These are phyloP conservation scores for Houttuynia cordata DNA, from an alignment of 164 flowering plant species.

Conservation along the genomic window DNA sequence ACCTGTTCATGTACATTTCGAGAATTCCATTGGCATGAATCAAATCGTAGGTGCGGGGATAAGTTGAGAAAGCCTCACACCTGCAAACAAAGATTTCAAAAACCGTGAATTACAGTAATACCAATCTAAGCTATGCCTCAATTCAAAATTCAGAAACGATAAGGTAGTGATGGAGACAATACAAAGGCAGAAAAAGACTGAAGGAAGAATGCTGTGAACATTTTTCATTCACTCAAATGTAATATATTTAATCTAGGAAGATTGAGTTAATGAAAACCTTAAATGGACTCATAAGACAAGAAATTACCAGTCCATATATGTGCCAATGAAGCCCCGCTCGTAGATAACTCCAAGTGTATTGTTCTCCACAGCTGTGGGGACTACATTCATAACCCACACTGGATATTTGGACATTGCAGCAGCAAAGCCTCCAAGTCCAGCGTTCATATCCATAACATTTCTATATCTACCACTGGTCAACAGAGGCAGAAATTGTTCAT, in stretches of 20 bases:
- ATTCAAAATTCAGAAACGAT: too few relatives aligned
- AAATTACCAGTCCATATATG: slow-evolving; percentile 53
- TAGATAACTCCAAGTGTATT: slow-evolving; percentile 41
- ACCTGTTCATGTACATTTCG: slow-evolving; percentile 38
- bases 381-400: slow-evolving; percentile 66
- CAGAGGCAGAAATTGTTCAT: slow-evolving; percentile 17
- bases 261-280: not conserved
- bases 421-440: slow-evolving; percentile 58
- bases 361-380: slow-evolving; percentile 29
- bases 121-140: too few relatives aligned
- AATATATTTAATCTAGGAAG: too few relatives aligned
- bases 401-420: slow-evolving; percentile 35
- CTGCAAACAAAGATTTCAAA: slow-evolving; percentile 13
- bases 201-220: too few relatives aligned
- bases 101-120: not conserved
- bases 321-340: slow-evolving; percentile 68
- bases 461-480: slow-evolving; percentile 30
- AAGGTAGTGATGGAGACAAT: too few relatives aligned
- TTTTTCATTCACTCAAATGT: too few relatives aligned
- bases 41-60: slow-evolving; percentile 53
- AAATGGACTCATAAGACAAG: not conserved
- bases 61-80: slow-evolving; percentile 67
- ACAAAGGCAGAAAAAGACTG: too few relatives aligned
- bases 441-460: slow-evolving; percentile 67
- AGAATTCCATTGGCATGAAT: slow-evolving; percentile 42